These are phyloP conservation scores for Dovyalis caffra DNA, from an alignment of 345 rosid species.

Conservation along the genomic window DNA sequence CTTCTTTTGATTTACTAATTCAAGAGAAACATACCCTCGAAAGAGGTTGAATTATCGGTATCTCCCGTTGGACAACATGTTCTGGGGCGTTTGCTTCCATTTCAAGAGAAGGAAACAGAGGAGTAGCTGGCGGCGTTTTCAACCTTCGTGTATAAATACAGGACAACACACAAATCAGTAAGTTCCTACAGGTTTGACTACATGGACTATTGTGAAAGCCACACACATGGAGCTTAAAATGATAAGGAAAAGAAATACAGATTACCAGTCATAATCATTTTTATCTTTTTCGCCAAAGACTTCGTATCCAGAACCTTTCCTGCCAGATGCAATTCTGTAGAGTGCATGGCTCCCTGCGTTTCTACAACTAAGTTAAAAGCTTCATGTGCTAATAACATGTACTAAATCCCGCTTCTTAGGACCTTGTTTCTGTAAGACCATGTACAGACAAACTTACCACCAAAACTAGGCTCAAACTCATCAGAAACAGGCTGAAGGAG, in stretches of 20 bases:
- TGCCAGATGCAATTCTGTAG: slow-evolving; percentile 40
- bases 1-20: too few species aligned
- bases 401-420: not conserved
- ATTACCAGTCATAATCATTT: slow-evolving; percentile 56
- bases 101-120: slow-evolving; percentile 65
- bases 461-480: slow-evolving; percentile 45
- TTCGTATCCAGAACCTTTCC: slow-evolving; percentile 37
- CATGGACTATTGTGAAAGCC: not conserved
- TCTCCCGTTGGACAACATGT: slow-evolving; percentile 44
- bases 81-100: slow-evolving; percentile 50
- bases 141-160: slow-evolving; percentile 35
- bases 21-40: slow-evolving; percentile 35
- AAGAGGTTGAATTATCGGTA: slow-evolving; percentile 47
- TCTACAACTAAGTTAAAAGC: not conserved
- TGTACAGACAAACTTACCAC: not conserved
- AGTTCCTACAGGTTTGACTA: not conserved
- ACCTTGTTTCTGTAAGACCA: not conserved
- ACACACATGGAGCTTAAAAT: not conserved
- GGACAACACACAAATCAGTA: not conserved
- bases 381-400: not conserved
- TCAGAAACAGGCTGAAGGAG: slow-evolving; percentile 64
- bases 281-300: slow-evolving; percentile 39
- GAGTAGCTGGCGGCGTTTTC: slow-evolving; percentile 75
- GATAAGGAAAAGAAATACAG: not conserved
- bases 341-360: slow-evolving; percentile 41